Evolutionary conservation across 2,329 filamentous ascomycete species (phyloP), one percentile per base, ranked within the genome.

Genomic region (Orbilia oligospora): DNA sequence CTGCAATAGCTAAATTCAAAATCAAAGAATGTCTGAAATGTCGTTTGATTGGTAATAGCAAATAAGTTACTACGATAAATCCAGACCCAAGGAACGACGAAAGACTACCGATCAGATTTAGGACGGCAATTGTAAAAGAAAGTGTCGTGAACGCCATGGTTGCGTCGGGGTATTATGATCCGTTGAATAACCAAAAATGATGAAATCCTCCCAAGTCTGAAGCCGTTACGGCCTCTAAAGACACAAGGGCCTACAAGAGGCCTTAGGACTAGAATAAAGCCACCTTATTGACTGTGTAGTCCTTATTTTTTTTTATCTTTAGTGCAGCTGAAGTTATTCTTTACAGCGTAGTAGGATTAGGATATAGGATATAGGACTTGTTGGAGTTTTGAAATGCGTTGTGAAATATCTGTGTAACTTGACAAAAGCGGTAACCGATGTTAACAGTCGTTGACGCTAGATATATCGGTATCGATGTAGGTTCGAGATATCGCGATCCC

Each of bases 1-100:
- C 76, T 24, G 79, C 65, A 10, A 80, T 69, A 46, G 79, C 79
- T 14, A 80, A 44, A 27, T 71, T 80, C 30, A 79, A 44, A n/a
- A 80, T 80, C 20, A 80, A 46, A 16, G 73, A 71, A 48, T 80
- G 79, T 58, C 79, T 56, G 41, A 80, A 80, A 51, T 80, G 79
- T 24, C 58, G 51, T 63, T 79, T 79, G 27, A 79, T 71, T 10
- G 79, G 75, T 24, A 80, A 67, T 16, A 80, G 44, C 12, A 80
- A 36, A 53, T 80, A 80, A 2, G 73, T 79, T 14, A 79, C 38
- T 27, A 58, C 51, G 24, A 80, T 80, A 30, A 79, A 75, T 18
- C 79, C 76, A 30, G 79, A 64, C 24, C 79, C 79, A 9, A 80
- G 27, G 24, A 70, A 63, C 9, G 79, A 80, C 6, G 56, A 58